phyloP scores from a whole-genome alignment of 495 filamentous ascomycete species.

The Hypoxylon subgilvum region DNA sequence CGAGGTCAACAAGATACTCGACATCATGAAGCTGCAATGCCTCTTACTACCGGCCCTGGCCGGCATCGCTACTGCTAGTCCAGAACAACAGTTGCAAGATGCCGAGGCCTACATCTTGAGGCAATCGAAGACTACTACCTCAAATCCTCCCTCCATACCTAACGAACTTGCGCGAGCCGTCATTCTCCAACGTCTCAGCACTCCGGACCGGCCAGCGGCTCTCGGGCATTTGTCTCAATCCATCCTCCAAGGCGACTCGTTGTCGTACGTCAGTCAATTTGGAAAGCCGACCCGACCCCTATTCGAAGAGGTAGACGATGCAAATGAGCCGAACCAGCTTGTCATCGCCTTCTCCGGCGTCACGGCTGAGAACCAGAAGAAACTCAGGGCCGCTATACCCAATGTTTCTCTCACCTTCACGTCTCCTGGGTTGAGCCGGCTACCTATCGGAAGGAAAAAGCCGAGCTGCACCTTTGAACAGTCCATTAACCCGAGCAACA shows the following conservation, averaged over 20 bases:
- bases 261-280: constrained; percentile 49
- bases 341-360: constrained; percentile 58
- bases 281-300: constrained; percentile 48
- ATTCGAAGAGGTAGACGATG: constrained; percentile 41
- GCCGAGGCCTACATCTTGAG: constrained; percentile 40
- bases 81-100: constrained; percentile 27
- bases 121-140: constrained; percentile 21
- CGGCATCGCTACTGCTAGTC: constrained; percentile 41
- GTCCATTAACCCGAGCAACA: constrained; percentile 50
- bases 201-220: constrained; percentile 42
- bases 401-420: constrained; percentile 50
- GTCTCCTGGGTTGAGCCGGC: constrained; percentile 47
- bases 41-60: constrained; percentile 47
- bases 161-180: constrained; percentile 49
- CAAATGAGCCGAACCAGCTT: constrained; percentile 51
- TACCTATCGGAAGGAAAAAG: constrained; percentile 38
- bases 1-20: constrained; percentile 7
- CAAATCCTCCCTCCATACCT: constrained; percentile 43
- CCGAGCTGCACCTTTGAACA: constrained; percentile 49
- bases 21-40: constrained; percentile 43
- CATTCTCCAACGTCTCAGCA: constrained; percentile 50
- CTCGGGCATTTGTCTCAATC: constrained; percentile 50
- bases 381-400: constrained; percentile 42
- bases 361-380: constrained; percentile 39
- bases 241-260: constrained; percentile 45